Conservation (phyloP, 805 yeast species). For the Pichia sporocuriosa region DNA sequence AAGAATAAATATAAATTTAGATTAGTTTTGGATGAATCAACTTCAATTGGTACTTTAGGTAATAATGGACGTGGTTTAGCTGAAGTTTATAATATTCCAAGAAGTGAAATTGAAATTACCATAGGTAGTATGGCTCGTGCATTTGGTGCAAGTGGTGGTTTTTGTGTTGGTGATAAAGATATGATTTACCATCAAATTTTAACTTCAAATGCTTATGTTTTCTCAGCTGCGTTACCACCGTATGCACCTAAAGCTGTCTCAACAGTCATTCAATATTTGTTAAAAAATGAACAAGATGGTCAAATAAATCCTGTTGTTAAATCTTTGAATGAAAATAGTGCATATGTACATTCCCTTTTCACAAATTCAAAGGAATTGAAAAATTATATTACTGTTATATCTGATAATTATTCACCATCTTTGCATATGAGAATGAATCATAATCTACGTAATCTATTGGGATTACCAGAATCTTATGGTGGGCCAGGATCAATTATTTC, state of each 20-base stretch:
- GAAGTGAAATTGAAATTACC: conserved; percentile 75
- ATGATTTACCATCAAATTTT: conserved; percentile 92
- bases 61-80: conserved; percentile 76
- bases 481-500: conserved; percentile 35
- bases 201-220: conserved; percentile 83
- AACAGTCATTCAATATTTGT: conserved; percentile 40
- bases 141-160: conserved; percentile 85
- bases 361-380: conserved; percentile 31
- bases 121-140: conserved; percentile 80
- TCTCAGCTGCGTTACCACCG: conserved; percentile 92
- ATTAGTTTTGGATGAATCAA: conserved; percentile 78
- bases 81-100: conserved; percentile 63
- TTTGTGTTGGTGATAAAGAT: conserved; percentile 76
- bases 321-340: conserved; percentile 38
- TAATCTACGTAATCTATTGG: conserved; percentile 36
- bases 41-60: conserved; percentile 84
- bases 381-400: conserved; percentile 43
- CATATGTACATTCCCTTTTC: conserved; percentile 35
- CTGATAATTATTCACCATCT: conserved; percentile 57
- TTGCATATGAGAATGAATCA: conserved; percentile 57
- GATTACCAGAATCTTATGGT: conserved; percentile 46
- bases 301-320: conserved; percentile 28
- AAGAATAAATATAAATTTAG: conserved; percentile 81
- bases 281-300: conserved; percentile 29
- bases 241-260: conserved; percentile 69